A percentile compares a stretch with the other conserved stretches of the same genome.
phyloP scores from a whole-genome alignment of 306 rosid species.

The Cucurbita moschata region DNA sequence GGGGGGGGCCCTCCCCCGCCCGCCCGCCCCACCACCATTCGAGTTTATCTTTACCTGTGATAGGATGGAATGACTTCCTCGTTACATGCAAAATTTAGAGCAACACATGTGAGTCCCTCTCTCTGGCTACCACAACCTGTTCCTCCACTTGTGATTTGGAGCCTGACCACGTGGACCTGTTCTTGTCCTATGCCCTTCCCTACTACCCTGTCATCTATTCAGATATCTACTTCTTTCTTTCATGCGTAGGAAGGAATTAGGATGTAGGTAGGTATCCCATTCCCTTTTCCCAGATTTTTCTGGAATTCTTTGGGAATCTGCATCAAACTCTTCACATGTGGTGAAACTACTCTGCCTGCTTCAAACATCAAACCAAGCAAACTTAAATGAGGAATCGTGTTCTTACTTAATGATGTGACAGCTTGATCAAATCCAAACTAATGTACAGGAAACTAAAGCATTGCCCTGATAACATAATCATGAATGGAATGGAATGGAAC shows the following conservation, averaged over 20 bases:
- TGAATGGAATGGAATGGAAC: background rate
- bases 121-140: background rate
- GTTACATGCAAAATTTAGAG: background rate
- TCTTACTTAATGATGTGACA: background rate
- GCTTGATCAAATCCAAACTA: background rate
- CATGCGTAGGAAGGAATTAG: slow-evolving; percentile 1
- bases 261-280: background rate
- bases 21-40: background rate
- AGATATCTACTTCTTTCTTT: background rate
- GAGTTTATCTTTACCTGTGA: background rate
- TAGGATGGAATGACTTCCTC: background rate
- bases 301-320: background rate
- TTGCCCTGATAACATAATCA: background rate
- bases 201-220: background rate
- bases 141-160: background rate
- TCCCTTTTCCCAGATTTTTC: background rate
- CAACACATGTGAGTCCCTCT: background rate
- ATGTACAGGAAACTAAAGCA: background rate
- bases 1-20: background rate
- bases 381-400: background rate
- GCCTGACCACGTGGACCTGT: background rate
- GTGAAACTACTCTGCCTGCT: background rate
- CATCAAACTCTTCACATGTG: background rate
- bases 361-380: background rate
- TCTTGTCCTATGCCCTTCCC: background rate